Percentiles rank a stretch among this genome's conserved stretches.
These are phyloP conservation scores for Botrytis fragariae DNA, from an alignment of 2,329 filamentous ascomycete genomes.

Conservation along the genomic window DNA sequence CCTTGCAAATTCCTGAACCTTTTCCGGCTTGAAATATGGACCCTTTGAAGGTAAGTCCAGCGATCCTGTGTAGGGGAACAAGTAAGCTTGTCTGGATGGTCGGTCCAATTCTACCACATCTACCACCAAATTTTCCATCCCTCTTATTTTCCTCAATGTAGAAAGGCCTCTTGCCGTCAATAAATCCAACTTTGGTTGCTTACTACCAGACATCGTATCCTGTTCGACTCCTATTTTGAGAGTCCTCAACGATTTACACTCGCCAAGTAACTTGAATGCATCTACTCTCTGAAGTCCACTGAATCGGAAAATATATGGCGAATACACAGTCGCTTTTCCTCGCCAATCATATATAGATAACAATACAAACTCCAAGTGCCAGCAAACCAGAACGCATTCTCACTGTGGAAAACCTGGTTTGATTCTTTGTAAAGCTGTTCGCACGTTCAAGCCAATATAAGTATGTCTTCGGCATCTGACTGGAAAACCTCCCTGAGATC, in stretches of 20 bases:
- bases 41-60: background rate
- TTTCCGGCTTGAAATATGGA: background rate
- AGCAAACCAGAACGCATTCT: background rate
- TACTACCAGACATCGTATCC: background rate
- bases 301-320: background rate
- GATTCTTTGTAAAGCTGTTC: conserved; percentile 10
- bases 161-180: background rate
- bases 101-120: background rate
- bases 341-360: conserved; percentile 5
- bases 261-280: conserved; percentile 8
- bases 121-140: background rate
- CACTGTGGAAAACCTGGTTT: background rate
- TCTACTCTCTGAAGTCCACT: background rate
- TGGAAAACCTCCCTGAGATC: background rate
- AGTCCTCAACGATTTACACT: background rate
- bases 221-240: background rate
- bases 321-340: background rate
- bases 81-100: too few species aligned
- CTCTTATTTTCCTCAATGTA: conserved; percentile 2
- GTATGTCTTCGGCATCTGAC: background rate
- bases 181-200: background rate
- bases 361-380: background rate
- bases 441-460: conserved; percentile 3
- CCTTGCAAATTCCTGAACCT: background rate
- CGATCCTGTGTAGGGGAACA: background rate